Conservation (phyloP, 495 filamentous ascomycete genomes). For the Endocarpon pusillum region DNA sequence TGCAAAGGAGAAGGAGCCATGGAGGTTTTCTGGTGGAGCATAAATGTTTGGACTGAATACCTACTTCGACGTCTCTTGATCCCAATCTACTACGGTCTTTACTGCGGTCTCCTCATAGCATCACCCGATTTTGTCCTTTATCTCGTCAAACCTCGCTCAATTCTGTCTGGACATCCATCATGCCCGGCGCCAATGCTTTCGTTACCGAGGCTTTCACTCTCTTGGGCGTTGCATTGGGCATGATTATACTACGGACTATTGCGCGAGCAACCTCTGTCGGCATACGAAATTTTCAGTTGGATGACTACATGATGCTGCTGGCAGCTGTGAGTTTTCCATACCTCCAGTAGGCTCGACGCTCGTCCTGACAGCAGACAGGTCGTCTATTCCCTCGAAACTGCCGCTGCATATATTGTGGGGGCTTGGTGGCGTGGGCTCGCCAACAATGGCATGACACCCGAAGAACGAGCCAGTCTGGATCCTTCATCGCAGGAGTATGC, state of each 20-base stretch:
- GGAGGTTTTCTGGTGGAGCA: too few species aligned
- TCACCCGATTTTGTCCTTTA: slow-evolving; percentile 14
- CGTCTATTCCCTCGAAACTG: slow-evolving; percentile 24
- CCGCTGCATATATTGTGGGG: slow-evolving; percentile 29
- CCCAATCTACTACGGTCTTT: too few species aligned
- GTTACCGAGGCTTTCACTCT: slow-evolving; percentile 36
- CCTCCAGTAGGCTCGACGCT: too few species aligned
- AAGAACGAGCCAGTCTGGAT: slow-evolving; percentile 24
- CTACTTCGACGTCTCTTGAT: too few species aligned
- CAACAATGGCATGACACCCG: slow-evolving; percentile 38
- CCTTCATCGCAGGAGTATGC: slow-evolving; percentile 28
- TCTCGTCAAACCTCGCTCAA: slow-evolving; percentile 8
- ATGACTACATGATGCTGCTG: slow-evolving; percentile 44
- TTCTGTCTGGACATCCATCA: slow-evolving; percentile 2
- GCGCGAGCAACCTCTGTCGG: slow-evolving; percentile 36
- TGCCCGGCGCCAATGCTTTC: slow-evolving; percentile 18
- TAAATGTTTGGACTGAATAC: too few species aligned
- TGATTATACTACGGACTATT: slow-evolving; percentile 31
- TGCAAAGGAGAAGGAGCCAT: too few species aligned
- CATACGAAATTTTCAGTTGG: slow-evolving; percentile 28
- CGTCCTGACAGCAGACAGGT: slow-evolving; percentile 3
- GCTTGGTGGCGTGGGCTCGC: slow-evolving; percentile 31
- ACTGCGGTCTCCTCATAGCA: too few species aligned
- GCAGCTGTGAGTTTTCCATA: slow-evolving; percentile 32
- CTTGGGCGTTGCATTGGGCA: slow-evolving; percentile 27